These are phyloP conservation scores for Lachancea meyersii DNA, from an alignment of 805 yeast genomes.

Conservation along the genomic window DNA sequence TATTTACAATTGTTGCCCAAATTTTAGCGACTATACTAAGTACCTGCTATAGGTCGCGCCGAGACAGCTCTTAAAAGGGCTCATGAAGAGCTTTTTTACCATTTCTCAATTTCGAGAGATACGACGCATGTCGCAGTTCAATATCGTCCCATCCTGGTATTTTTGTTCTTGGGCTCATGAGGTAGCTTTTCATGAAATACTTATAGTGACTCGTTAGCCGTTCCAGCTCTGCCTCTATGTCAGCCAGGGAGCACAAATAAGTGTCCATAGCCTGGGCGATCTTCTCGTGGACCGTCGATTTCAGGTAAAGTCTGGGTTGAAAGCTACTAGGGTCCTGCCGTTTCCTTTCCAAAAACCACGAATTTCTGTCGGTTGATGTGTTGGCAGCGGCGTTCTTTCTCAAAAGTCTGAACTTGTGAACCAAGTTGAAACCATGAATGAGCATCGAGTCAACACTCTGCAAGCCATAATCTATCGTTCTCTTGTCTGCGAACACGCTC, in stretches of 20 bases:
- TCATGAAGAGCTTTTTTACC: slow-evolving; percentile 12
- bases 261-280: slow-evolving; percentile 19
- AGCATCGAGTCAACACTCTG: slow-evolving; percentile 28
- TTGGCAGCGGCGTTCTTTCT: slow-evolving; percentile 13
- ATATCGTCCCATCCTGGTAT: slow-evolving; percentile 22
- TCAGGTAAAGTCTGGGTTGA: slow-evolving; percentile 27
- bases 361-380: slow-evolving; percentile 12
- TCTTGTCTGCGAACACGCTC: slow-evolving; percentile 22
- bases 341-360: slow-evolving; percentile 23
- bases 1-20: background rate
- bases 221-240: slow-evolving; percentile 13
- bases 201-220: slow-evolving; percentile 26
- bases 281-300: slow-evolving; percentile 17
- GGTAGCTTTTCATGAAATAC: slow-evolving; percentile 29
- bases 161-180: slow-evolving; percentile 21
- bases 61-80: slow-evolving; percentile 1
- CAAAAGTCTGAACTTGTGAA: slow-evolving; percentile 23
- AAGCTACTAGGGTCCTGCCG: slow-evolving; percentile 15
- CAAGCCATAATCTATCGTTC: slow-evolving; percentile 30
- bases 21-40: background rate
- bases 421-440: slow-evolving; percentile 35
- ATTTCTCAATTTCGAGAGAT: slow-evolving; percentile 17
- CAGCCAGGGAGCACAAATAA: slow-evolving; percentile 20
- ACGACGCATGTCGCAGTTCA: slow-evolving; percentile 17
- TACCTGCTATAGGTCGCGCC: background rate